A percentile compares a stretch with the other conserved stretches of the same genome.
Conservation (phyloP, 2,329 filamentous ascomycete species). For the Tricladium varicosporioides region DNA sequence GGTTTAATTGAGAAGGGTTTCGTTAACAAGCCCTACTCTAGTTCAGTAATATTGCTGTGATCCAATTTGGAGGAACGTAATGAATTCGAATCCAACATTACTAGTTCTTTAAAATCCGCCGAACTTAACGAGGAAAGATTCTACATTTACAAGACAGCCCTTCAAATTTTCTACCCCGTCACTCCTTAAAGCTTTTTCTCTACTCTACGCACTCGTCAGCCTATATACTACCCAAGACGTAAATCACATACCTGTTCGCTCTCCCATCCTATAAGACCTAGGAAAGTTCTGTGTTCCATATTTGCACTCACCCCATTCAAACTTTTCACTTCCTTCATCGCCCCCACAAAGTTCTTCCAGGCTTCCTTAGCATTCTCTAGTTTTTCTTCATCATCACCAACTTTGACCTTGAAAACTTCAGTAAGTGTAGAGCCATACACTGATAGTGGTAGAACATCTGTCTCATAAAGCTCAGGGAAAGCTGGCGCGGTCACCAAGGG, state of each 20-base stretch:
- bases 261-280: slow-evolving; percentile 13
- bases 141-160: not conserved
- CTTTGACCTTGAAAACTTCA: slow-evolving; percentile 14
- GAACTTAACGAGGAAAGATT: not conserved
- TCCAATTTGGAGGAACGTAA: no score
- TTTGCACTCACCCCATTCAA: slow-evolving; percentile 15
- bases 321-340: not conserved
- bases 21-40: no score
- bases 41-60: no score
- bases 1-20: no score
- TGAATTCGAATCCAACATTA: not conserved
- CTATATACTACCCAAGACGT: not conserved
- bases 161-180: not conserved
- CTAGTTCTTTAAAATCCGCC: not conserved
- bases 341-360: slow-evolving; percentile 11
- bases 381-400: not conserved
- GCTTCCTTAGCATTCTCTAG: not conserved
- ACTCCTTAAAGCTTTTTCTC: not conserved
- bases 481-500: slow-evolving; percentile 1
- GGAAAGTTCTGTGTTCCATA: slow-evolving; percentile 5
- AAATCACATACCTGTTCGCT: slow-evolving; percentile 8
- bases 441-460: not conserved
- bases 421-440: slow-evolving; percentile 7
- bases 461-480: slow-evolving; percentile 14
- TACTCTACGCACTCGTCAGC: not conserved